phyloP scores from a whole-genome alignment of 345 rosid species.

The Trapa bicornis region DNA sequence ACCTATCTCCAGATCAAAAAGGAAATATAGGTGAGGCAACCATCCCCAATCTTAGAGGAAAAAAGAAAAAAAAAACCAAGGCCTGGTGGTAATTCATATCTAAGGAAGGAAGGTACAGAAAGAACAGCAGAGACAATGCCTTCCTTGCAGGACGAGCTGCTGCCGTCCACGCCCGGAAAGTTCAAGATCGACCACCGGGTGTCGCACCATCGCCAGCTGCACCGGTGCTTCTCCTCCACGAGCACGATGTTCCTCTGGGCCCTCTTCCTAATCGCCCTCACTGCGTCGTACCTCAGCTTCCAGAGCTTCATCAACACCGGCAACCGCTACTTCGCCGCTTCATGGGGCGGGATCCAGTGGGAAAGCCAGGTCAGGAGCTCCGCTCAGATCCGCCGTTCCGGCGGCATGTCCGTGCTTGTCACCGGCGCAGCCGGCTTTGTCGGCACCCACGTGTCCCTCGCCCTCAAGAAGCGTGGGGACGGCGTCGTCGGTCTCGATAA shows the following conservation, averaged over 20 bases:
- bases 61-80: not conserved
- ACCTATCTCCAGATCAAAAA: not conserved
- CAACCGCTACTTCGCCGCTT: constrained; percentile 20
- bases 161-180: constrained; percentile 42
- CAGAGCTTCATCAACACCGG: constrained; percentile 32
- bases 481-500: constrained; percentile 26
- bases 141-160: constrained; percentile 27
- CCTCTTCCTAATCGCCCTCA: constrained; percentile 33
- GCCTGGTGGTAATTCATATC: too few relatives aligned
- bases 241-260: constrained; percentile 43
- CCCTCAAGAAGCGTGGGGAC: constrained; percentile 24
- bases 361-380: constrained; percentile 20
- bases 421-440: constrained; percentile 28
- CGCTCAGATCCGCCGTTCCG: constrained; percentile 15
- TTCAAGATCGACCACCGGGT: constrained; percentile 33
- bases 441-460: constrained; percentile 24
- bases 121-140: constrained; percentile 13
- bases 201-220: constrained; percentile 24
- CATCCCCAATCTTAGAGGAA: too few relatives aligned
- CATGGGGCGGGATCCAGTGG: constrained; percentile 28
- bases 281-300: constrained; percentile 36
- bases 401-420: constrained; percentile 25
- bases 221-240: constrained; percentile 36
- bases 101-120: too few relatives aligned
- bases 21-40: too few relatives aligned